Evolutionary conservation across 2,329 filamentous ascomycete genomes (phyloP).

Genomic region (Fusarium pseudograminearum): DNA sequence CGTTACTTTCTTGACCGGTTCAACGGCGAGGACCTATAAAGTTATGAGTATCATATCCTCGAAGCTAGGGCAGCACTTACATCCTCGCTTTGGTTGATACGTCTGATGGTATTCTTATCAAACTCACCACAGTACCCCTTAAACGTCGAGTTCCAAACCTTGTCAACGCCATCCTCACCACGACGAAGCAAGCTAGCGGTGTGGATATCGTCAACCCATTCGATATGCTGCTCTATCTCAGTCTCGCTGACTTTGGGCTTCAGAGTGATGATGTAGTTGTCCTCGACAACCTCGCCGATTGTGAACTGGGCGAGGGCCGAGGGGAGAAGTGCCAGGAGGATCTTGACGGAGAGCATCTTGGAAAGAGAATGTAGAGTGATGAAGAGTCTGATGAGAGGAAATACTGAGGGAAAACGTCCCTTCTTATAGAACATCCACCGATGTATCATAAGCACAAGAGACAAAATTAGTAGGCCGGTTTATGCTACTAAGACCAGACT

Average conservation of each 20-base stretch:
- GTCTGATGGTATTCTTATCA: slow-evolving; percentile 56
- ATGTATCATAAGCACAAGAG: no score
- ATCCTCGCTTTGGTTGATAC: slow-evolving; percentile 55
- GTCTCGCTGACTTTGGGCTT: slow-evolving; percentile 52
- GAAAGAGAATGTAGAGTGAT: neutral
- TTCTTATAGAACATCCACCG: slow-evolving; percentile 22
- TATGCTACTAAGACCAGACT: no score
- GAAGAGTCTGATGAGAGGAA: neutral
- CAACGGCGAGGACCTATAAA: slow-evolving; percentile 50
- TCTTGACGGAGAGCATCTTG: slow-evolving; percentile 38
- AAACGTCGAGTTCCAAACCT: slow-evolving; percentile 51
- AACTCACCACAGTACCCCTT: slow-evolving; percentile 60
- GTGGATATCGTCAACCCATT: slow-evolving; percentile 51
- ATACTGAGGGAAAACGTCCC: rapidly evolving
- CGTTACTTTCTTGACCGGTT: slow-evolving; percentile 49
- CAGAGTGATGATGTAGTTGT: slow-evolving; percentile 61
- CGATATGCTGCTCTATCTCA: slow-evolving; percentile 52
- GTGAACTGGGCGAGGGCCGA: slow-evolving; percentile 19
- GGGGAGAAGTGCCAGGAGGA: slow-evolving; percentile 39
- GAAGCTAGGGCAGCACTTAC: slow-evolving; percentile 39
- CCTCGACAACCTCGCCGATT: slow-evolving; percentile 47
- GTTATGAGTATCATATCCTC: neutral
- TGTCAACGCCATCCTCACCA: slow-evolving; percentile 50
- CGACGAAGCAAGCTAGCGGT: slow-evolving; percentile 51
- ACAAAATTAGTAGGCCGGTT: no score